phyloP scores from a whole-genome alignment of 495 filamentous ascomycete genomes.

The Tricharina praecox region DNA sequence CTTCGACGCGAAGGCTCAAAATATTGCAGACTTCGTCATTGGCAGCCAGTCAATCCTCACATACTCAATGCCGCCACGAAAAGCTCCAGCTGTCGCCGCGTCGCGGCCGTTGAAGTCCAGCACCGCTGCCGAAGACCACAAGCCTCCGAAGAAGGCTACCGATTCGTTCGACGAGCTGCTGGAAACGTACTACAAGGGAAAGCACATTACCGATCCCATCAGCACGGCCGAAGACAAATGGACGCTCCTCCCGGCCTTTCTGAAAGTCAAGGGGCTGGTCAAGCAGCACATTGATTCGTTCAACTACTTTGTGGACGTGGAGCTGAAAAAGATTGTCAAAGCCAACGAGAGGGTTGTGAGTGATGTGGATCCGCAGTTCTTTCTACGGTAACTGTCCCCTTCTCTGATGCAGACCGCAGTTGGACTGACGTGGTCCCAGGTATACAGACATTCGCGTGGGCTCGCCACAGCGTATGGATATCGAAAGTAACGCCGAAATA shows the following conservation, averaged over 20 bases:
- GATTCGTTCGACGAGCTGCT: conserved; percentile 64
- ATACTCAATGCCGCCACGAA: neutral
- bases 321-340: conserved; percentile 87
- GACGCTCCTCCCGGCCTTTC: conserved; percentile 86
- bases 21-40: too few species aligned
- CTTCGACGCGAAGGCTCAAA: too few species aligned
- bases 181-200: conserved; percentile 91
- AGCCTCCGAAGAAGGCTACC: conserved; percentile 11
- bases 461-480: conserved; percentile 57
- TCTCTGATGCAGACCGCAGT: neutral
- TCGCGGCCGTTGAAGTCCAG: neutral
- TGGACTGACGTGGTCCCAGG: conserved; percentile 13
- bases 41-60: too few species aligned
- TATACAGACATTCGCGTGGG: conserved; percentile 79
- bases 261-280: conserved; percentile 90
- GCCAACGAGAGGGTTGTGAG: conserved; percentile 71
- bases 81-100: neutral
- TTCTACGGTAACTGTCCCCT: conserved; percentile 41
- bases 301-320: conserved; percentile 89
- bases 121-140: conserved; percentile 6
- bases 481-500: conserved; percentile 46
- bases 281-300: conserved; percentile 98
- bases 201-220: conserved; percentile 81
- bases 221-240: conserved; percentile 89
- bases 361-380: conserved; percentile 76